A percentile compares a stretch with the other conserved stretches of the same genome.
Evolutionary conservation across 768 basidiomycete genomes (phyloP).

Genomic region (Royoungia palumana): DNA sequence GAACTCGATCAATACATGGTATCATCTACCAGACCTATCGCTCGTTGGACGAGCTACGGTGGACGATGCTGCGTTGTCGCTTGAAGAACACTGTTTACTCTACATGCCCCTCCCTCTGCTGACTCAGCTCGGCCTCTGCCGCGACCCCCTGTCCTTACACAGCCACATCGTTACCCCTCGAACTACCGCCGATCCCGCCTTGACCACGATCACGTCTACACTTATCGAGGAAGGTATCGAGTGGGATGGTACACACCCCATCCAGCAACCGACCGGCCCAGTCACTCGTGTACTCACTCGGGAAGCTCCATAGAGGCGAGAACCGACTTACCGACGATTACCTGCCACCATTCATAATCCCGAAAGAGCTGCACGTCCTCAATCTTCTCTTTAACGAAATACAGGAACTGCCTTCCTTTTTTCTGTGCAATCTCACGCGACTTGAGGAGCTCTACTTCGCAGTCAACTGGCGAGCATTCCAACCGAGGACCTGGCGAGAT

Average conservation of each 20-base stretch:
- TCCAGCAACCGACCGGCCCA: conserved; percentile 36
- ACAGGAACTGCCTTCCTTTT: conserved; percentile 76
- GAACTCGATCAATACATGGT: conserved; percentile 76
- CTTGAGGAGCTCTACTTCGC: conserved; percentile 93
- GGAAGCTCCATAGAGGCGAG: conserved; percentile 84
- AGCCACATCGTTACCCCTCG: no score
- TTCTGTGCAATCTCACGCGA: conserved; percentile 64
- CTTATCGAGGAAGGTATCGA: conserved; percentile 34
- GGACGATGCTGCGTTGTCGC: no score
- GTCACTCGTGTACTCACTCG: conserved; percentile 67
- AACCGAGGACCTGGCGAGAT: conserved; percentile 76
- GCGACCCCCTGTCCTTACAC: no score
- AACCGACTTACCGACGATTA: conserved; percentile 81
- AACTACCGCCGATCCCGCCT: conserved; percentile 13
- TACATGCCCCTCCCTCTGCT: conserved; percentile 21
- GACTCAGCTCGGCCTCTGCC: no score
- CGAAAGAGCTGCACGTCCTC: conserved; percentile 75
- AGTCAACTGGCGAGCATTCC: conserved; percentile 90
- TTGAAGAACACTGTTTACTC: no score
- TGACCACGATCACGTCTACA: conserved; percentile 17
- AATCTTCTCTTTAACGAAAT: conserved; percentile 96
- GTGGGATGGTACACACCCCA: conserved; percentile 29
- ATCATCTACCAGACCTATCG: conserved; percentile 51
- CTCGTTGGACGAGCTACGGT: no score
- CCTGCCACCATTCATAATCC: conserved; percentile 67